Percentiles rank a stretch among this genome's conserved stretches.
Evolutionary conservation across 371 early-diverging fungal genomes (phyloP).

Genomic region (Lichtheimia hyalospora): DNA sequence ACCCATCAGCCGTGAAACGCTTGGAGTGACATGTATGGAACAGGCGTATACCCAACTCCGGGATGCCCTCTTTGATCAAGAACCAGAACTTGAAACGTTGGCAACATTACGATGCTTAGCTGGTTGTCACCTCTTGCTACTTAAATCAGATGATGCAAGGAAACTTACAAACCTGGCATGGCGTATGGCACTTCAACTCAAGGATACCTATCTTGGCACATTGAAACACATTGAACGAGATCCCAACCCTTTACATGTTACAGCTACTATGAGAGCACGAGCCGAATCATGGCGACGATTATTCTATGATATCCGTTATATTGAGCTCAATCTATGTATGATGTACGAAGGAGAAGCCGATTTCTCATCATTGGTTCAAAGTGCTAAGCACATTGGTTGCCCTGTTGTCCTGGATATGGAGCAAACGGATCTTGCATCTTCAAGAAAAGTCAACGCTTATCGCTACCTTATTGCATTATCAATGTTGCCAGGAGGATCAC

Average conservation of each 20-base stretch:
- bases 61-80: constrained; percentile 27
- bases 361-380: constrained; percentile 19
- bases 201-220: constrained; percentile 16
- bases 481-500: constrained; percentile 8
- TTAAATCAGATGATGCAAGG: constrained; percentile 30
- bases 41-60: constrained; percentile 23
- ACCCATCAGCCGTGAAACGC: constrained; percentile 11
- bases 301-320: constrained; percentile 29
- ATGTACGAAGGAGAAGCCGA: constrained; percentile 25
- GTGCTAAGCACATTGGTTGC: constrained; percentile 26
- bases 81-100: constrained; percentile 16
- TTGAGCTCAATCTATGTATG: constrained; percentile 23
- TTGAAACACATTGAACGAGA: constrained; percentile 1
- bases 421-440: neutral
- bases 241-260: neutral
- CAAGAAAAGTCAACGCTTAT: constrained; percentile 12
- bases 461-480: constrained; percentile 23
- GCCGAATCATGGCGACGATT: constrained; percentile 43
- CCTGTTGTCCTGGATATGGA: constrained; percentile 25
- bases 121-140: constrained; percentile 17
- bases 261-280: neutral
- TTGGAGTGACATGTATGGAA: constrained; percentile 21
- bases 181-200: constrained; percentile 34
- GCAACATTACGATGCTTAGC: constrained; percentile 22
- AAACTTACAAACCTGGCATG: constrained; percentile 30